Conservation (phyloP, 495 filamentous ascomycete species). For the Mytilinidion resinicola region DNA sequence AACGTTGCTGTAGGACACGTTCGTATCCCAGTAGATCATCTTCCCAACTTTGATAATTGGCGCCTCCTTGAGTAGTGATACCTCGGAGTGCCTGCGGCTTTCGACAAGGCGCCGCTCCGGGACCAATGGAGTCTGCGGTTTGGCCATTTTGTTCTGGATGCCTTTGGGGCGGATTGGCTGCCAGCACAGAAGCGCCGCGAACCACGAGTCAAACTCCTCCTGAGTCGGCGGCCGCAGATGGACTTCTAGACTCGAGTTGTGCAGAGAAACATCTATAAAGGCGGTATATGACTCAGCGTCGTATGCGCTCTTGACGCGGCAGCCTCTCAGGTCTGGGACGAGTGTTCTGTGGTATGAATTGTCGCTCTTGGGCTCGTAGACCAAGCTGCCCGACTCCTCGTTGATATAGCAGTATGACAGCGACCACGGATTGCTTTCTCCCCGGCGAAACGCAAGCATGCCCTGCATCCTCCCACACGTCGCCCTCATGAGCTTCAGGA, state of each 20-base stretch:
- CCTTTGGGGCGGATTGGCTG: slow-evolving; percentile 77
- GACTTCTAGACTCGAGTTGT: slow-evolving; percentile 61
- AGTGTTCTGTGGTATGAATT: slow-evolving; percentile 52
- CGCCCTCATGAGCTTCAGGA: slow-evolving; percentile 61
- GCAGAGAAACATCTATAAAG: slow-evolving; percentile 76
- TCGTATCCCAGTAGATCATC: slow-evolving; percentile 82
- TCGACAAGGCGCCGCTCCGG: slow-evolving; percentile 48
- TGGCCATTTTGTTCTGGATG: slow-evolving; percentile 67
- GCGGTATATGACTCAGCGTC: slow-evolving; percentile 56
- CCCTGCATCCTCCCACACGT: slow-evolving; percentile 66
- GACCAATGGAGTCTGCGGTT: slow-evolving; percentile 47
- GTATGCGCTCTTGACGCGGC: slow-evolving; percentile 58
- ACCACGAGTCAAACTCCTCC: slow-evolving; percentile 83
- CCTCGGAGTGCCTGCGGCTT: slow-evolving; percentile 54
- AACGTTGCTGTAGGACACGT: slow-evolving; percentile 48
- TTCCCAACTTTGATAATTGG: slow-evolving; percentile 97
- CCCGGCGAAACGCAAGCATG: slow-evolving; percentile 56
- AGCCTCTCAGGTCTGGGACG: slow-evolving; percentile 80
- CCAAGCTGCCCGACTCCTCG: slow-evolving; percentile 56
- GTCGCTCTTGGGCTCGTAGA: slow-evolving; percentile 58
- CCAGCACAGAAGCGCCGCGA: slow-evolving; percentile 90
- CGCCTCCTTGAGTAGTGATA: slow-evolving; percentile 59
- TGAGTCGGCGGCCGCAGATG: slow-evolving; percentile 66
- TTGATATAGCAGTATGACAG: slow-evolving; percentile 60
- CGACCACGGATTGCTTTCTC: slow-evolving; percentile 51